These are phyloP conservation scores for Suhomyces panamericanus DNA, from an alignment of 1,139 yeast species.

Conservation along the genomic window DNA sequence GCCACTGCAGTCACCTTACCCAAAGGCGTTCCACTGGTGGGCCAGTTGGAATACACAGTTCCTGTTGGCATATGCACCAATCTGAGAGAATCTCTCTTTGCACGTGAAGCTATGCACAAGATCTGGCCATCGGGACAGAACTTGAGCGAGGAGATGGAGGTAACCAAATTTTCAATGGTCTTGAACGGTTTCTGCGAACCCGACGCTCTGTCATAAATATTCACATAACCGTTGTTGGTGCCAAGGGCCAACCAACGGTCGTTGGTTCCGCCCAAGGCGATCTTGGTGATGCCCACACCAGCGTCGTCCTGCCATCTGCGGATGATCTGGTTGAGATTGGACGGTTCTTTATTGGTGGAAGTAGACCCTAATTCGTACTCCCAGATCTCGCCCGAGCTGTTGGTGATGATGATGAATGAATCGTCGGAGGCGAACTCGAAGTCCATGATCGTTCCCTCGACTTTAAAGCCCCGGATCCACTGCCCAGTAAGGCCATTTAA, in stretches of 20 bases:
- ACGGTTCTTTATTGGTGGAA: slow-evolving; percentile 13
- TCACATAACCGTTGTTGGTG: slow-evolving; percentile 84
- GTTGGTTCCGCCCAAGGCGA: slow-evolving; percentile 76
- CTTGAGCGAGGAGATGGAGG: slow-evolving; percentile 70
- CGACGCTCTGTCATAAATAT: slow-evolving; percentile 66
- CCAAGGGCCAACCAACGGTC: slow-evolving; percentile 90
- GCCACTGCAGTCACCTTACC: slow-evolving; percentile 86
- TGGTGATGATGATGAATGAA: slow-evolving; percentile 58
- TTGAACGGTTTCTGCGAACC: slow-evolving; percentile 50
- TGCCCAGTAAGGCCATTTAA: slow-evolving; percentile 77
- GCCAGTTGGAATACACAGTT: slow-evolving; percentile 92
- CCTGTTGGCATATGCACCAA: slow-evolving; percentile 88
- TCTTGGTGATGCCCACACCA: slow-evolving; percentile 77
- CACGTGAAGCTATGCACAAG: slow-evolving; percentile 81
- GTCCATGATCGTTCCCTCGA: slow-evolving; percentile 82
- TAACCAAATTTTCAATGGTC: slow-evolving; percentile 74
- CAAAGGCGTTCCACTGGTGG: slow-evolving; percentile 92
- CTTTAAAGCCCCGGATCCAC: slow-evolving; percentile 82
- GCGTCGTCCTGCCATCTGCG: slow-evolving; percentile 86
- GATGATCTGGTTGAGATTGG: slow-evolving; percentile 38
- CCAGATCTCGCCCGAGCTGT: slow-evolving; percentile 87
- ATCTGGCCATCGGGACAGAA: slow-evolving; percentile 91
- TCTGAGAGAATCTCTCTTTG: slow-evolving; percentile 81
- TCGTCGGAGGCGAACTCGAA: slow-evolving; percentile 69
- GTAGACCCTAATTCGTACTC: slow-evolving; percentile 59